Conservation (phyloP, 1,284 basidiomycete genomes). For the Phlebopus sp. region DNA sequence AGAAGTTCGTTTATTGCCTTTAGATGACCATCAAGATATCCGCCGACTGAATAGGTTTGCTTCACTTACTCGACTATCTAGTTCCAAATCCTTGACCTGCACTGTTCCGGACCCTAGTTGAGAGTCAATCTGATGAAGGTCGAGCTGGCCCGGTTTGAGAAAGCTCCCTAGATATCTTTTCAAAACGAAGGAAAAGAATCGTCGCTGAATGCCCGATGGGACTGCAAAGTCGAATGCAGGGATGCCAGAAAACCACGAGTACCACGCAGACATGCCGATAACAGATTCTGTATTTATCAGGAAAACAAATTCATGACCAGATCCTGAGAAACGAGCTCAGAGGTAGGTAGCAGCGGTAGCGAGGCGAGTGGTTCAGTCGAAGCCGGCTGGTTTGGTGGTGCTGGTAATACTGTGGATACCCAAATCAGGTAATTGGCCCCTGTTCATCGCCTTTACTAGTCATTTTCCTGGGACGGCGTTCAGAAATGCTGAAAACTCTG, state of each 20-base stretch:
- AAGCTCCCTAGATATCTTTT: constrained; percentile 83
- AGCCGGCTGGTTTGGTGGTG: too few species aligned
- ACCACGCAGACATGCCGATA: constrained; percentile 33
- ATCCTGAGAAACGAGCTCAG: neutral
- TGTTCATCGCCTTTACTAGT: too few species aligned
- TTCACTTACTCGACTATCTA: constrained; percentile 65
- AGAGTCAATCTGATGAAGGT: constrained; percentile 85
- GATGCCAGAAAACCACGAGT: constrained; percentile 56
- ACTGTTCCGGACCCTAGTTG: constrained; percentile 89
- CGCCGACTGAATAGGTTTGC: constrained; percentile 9
- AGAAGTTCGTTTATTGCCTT: constrained; percentile 82
- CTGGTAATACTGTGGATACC: too few species aligned
- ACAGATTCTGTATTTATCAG: constrained; percentile 16
- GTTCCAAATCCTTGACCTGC: constrained; percentile 79
- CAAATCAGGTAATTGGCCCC: too few species aligned
- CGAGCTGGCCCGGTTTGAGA: constrained; percentile 84
- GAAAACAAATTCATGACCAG: constrained; percentile 19
- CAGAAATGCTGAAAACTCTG: too few species aligned
- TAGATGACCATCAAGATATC: constrained; percentile 14
- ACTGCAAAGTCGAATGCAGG: constrained; percentile 69
- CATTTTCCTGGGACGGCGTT: too few species aligned
- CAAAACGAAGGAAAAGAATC: constrained; percentile 88
- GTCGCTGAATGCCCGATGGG: constrained; percentile 81
- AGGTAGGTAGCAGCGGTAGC: too few species aligned
- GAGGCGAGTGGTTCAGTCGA: too few species aligned